Conservation (phyloP, 768 basidiomycete genomes). For the Boletus sensibilis region DNA sequence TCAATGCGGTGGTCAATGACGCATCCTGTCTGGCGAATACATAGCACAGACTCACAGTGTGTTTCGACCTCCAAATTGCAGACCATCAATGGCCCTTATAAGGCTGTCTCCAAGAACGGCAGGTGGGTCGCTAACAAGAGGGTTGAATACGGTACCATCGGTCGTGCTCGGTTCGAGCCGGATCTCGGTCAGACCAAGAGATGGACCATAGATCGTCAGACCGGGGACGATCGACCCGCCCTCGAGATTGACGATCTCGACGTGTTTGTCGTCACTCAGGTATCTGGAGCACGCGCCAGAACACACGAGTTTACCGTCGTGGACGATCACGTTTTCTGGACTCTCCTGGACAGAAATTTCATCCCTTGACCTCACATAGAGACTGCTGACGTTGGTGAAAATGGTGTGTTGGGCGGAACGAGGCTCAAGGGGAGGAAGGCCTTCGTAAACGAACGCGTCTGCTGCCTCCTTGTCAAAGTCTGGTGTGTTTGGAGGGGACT, state of each 20-base stretch:
- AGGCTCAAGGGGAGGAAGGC: constrained; percentile 68
- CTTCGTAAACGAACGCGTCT: constrained; percentile 62
- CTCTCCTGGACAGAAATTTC: constrained; percentile 26
- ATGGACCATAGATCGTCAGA: constrained; percentile 68
- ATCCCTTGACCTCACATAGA: constrained; percentile 38
- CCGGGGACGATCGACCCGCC: constrained; percentile 73
- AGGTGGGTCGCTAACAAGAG: constrained; percentile 46
- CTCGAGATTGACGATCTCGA: constrained; percentile 56
- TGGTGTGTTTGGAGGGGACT: constrained; percentile 55
- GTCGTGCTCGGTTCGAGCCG: constrained; percentile 62
- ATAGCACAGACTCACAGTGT: constrained; percentile 20
- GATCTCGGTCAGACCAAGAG: constrained; percentile 72
- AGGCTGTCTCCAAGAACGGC: constrained; percentile 9
- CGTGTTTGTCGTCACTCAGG: constrained; percentile 18
- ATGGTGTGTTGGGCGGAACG: constrained; percentile 40
- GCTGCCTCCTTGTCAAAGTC: constrained; percentile 69
- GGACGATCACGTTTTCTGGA: constrained; percentile 36
- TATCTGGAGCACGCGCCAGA: constrained; percentile 36
- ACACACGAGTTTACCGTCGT: constrained; percentile 55
- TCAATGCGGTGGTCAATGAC: neutral
- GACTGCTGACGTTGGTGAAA: constrained; percentile 62
- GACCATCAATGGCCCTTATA: constrained; percentile 44
- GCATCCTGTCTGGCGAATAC: neutral
- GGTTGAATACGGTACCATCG: constrained; percentile 63
- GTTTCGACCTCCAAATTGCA: constrained; percentile 17